Evolutionary conservation across 345 rosid genomes (phyloP).

Genomic region (rapeseed (Brassica napus)): Da-Ae NC_063439.1:2555001-2555500

Average conservation of each 20-base stretch:
- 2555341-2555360: not conserved
- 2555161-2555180: conserved; percentile 16
- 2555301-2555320: conserved; percentile 5
- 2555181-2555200: conserved; percentile 10
- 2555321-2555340: conserved; percentile 20
- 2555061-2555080: not conserved
- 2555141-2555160: conserved; percentile 11
- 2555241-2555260: conserved; percentile 2
- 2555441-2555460: not conserved
- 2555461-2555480: not conserved
- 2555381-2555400: not conserved
- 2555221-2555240: conserved; percentile 1
- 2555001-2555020: conserved; percentile 30
- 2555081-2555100: not conserved
- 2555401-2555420: not conserved
- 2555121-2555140: not conserved
- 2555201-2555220: not conserved
- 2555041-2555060: conserved; percentile 1
- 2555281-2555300: not conserved
- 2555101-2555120: not conserved
- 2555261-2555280: conserved; percentile 20
- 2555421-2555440: not conserved
- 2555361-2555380: not conserved
- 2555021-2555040: conserved; percentile 33
- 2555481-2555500: not conserved